Percentiles rank a stretch among this genome's conserved stretches.
Conservation (phyloP, 306 rosid genomes). For the Arachis stenosperma region DNA sequence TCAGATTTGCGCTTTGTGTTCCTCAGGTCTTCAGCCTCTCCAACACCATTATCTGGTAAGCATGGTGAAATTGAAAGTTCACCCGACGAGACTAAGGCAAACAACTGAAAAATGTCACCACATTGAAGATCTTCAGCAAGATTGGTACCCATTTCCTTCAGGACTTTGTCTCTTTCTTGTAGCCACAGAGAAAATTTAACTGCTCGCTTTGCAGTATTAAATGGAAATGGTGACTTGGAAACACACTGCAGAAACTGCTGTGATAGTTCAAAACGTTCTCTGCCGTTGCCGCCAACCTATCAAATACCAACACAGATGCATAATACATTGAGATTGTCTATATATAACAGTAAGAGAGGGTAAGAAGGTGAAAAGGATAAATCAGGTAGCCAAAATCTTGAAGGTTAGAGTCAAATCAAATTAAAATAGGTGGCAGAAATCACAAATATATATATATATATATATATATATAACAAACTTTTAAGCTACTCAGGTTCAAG, state of each 20-base stretch:
- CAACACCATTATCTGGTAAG: slow-evolving; percentile 86
- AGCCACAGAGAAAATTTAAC: slow-evolving; percentile 69
- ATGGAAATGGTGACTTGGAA: slow-evolving; percentile 83
- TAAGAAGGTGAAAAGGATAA: not conserved
- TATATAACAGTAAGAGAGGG: not conserved
- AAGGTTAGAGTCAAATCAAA: too few relatives aligned
- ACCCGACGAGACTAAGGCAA: slow-evolving; percentile 77
- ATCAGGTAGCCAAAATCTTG: slow-evolving; percentile 11
- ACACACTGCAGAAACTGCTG: slow-evolving; percentile 72
- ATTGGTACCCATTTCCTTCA: slow-evolving; percentile 57
- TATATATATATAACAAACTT: slow-evolving; percentile 3
- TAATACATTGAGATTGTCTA: not conserved
- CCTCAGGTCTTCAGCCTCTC: slow-evolving; percentile 88
- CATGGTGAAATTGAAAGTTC: slow-evolving; percentile 71
- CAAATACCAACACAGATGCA: slow-evolving; percentile 38
- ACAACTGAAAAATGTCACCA: slow-evolving; percentile 80
- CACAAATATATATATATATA: not conserved
- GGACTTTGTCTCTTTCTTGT: slow-evolving; percentile 63
- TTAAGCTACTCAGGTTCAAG: not conserved
- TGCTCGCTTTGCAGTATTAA: slow-evolving; percentile 72
- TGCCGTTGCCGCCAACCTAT: slow-evolving; percentile 77
- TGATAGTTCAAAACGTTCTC: slow-evolving; percentile 76
- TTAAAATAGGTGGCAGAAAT: too few relatives aligned
- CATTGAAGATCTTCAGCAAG: slow-evolving; percentile 80
- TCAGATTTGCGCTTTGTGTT: slow-evolving; percentile 72